phyloP scores from a whole-genome alignment of 2,329 filamentous ascomycete species.

The Colletotrichum gloeosporioides region DNA sequence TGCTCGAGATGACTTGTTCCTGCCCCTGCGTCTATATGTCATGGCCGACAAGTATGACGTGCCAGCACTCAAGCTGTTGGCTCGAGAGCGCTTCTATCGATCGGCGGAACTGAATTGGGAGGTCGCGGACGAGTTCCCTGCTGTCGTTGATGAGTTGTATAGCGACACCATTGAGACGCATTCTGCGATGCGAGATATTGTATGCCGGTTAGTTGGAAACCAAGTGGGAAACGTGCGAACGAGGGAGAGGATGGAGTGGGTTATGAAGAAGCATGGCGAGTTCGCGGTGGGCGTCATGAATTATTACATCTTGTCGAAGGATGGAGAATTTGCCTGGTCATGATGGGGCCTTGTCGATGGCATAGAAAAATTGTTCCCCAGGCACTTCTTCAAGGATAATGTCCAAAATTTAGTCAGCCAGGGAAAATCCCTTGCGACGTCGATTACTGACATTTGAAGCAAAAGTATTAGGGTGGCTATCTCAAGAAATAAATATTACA shows the following conservation, averaged over 20 bases:
- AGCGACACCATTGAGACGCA: constrained; percentile 21
- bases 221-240: not conserved
- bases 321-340: not conserved
- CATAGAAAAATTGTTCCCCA: not conserved
- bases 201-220: constrained; percentile 23
- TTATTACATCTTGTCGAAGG: not conserved
- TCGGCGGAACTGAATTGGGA: constrained; percentile 19
- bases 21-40: constrained; percentile 32
- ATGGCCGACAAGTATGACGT: constrained; percentile 43
- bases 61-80: constrained; percentile 31
- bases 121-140: constrained; percentile 23
- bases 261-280: constrained; percentile 27
- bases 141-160: constrained; percentile 30
- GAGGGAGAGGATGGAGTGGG: constrained; percentile 11
- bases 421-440: not conserved
- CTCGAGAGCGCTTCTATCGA: constrained; percentile 34
- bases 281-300: constrained; percentile 20
- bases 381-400: not conserved
- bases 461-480: no score
- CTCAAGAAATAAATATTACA: no score
- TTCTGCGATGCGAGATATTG: constrained; percentile 23
- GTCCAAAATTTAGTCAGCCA: not conserved
- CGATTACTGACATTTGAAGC: not conserved
- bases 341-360: not conserved
- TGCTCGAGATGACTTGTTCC: constrained; percentile 7